Percentiles rank a stretch among this genome's conserved stretches.
Evolutionary conservation across 108 stramenopile genomes (phyloP).

Genomic region (Parietichytrium sp.): DNA sequence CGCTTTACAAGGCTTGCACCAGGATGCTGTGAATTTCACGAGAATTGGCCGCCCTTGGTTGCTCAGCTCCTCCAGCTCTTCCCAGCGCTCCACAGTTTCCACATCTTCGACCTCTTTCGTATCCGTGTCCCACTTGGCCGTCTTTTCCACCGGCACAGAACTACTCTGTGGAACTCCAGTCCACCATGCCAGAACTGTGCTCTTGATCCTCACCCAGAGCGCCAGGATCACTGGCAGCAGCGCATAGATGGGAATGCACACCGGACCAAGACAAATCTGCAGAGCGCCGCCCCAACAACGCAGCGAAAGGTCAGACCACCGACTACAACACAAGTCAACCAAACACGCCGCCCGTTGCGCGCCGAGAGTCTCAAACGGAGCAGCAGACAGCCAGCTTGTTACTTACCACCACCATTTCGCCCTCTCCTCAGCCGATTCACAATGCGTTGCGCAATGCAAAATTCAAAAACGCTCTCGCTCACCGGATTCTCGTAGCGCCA

Average conservation of each 20-base stretch:
- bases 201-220: background rate
- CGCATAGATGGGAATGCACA: constrained; percentile 4
- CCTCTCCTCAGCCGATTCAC: too few species aligned
- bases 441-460: too few species aligned
- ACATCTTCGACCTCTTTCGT: background rate
- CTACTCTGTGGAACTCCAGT: background rate
- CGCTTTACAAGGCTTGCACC: constrained; percentile 79
- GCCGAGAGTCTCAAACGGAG: too few species aligned
- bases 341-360: too few species aligned
- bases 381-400: too few species aligned
- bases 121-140: background rate
- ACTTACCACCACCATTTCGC: too few species aligned
- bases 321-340: too few species aligned
- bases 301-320: too few species aligned
- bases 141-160: background rate
- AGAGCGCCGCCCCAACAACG: too few species aligned
- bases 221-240: background rate
- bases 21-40: constrained; percentile 77
- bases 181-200: constrained; percentile 9
- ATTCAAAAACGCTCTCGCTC: too few species aligned
- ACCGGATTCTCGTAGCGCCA: too few species aligned
- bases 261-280: background rate
- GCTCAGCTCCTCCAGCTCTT: background rate
- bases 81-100: background rate
- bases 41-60: constrained; percentile 47